Evolutionary conservation across 768 basidiomycete genomes (phyloP).

Genomic region (Agaricus subrufescens): DNA sequence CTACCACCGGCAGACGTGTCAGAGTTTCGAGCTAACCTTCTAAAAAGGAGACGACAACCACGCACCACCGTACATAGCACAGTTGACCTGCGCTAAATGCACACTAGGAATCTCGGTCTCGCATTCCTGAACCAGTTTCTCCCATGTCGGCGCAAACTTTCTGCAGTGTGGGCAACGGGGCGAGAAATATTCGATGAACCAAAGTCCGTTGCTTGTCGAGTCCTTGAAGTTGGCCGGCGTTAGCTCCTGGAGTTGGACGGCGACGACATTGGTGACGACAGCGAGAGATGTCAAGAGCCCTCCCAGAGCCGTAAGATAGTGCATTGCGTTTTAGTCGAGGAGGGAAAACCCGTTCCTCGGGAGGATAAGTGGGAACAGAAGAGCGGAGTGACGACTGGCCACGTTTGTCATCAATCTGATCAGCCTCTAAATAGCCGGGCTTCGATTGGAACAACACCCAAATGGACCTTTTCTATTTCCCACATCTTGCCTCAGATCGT

Average conservation of each 20-base stretch:
- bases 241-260: conserved; percentile 26
- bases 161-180: conserved; percentile 83
- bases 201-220: conserved; percentile 52
- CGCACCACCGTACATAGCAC: conserved; percentile 21
- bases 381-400: background rate
- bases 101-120: conserved; percentile 47
- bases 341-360: conserved; percentile 4
- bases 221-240: conserved; percentile 57
- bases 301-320: background rate
- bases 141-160: conserved; percentile 80
- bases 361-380: background rate
- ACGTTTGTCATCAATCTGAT: conserved; percentile 6
- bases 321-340: background rate
- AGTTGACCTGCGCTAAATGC: conserved; percentile 56
- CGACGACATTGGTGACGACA: background rate
- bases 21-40: background rate
- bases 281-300: conserved; percentile 4
- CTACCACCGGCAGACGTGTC: conserved; percentile 30
- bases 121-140: conserved; percentile 52
- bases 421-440: background rate
- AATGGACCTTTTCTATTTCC: conserved; percentile 56
- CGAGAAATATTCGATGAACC: conserved; percentile 86
- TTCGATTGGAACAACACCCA: background rate
- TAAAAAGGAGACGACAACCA: background rate
- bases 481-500: conserved; percentile 40